Evolutionary conservation across 192 early-diverging fungal genomes (phyloP).

Genomic region (Spizellomyces sp.): DNA sequence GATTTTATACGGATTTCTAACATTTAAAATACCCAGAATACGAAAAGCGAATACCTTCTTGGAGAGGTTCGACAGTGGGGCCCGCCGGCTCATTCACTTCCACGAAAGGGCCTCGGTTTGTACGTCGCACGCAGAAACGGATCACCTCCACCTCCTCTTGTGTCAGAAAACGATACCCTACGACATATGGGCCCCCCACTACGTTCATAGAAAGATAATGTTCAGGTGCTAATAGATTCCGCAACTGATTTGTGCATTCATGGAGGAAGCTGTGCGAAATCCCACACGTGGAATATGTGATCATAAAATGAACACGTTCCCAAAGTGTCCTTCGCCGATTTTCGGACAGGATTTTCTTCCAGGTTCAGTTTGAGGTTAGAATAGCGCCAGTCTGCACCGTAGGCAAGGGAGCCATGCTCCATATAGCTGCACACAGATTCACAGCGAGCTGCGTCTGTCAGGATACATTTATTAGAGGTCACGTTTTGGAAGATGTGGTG

Average conservation of each 20-base stretch:
- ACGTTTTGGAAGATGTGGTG: neutral
- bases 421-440: slow-evolving; percentile 4
- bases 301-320: slow-evolving; percentile 66
- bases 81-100: slow-evolving; percentile 37
- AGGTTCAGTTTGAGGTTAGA: neutral
- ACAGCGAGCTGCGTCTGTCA: neutral
- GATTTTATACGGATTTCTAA: slow-evolving; percentile 1
- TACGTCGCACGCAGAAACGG: slow-evolving; percentile 25
- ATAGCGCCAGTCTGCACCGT: slow-evolving; percentile 55
- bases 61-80: slow-evolving; percentile 59
- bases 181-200: too few relatives aligned
- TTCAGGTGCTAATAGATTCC: too few relatives aligned
- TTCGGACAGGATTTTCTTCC: neutral
- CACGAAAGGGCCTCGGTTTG: slow-evolving; percentile 35
- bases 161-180: neutral
- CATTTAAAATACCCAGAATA: slow-evolving; percentile 1
- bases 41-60: slow-evolving; percentile 40
- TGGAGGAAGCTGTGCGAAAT: neutral
- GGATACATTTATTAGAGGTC: slow-evolving; percentile 2
- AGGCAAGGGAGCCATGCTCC: slow-evolving; percentile 40
- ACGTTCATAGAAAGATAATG: too few relatives aligned
- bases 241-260: too few relatives aligned
- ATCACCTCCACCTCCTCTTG: neutral
- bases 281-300: slow-evolving; percentile 53
- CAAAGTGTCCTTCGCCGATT: slow-evolving; percentile 22